Percentiles rank a stretch among this genome's conserved stretches.
Evolutionary conservation across 2,329 filamentous ascomycete genomes (phyloP).

Genomic region (Colletotrichum tabaci): DNA sequence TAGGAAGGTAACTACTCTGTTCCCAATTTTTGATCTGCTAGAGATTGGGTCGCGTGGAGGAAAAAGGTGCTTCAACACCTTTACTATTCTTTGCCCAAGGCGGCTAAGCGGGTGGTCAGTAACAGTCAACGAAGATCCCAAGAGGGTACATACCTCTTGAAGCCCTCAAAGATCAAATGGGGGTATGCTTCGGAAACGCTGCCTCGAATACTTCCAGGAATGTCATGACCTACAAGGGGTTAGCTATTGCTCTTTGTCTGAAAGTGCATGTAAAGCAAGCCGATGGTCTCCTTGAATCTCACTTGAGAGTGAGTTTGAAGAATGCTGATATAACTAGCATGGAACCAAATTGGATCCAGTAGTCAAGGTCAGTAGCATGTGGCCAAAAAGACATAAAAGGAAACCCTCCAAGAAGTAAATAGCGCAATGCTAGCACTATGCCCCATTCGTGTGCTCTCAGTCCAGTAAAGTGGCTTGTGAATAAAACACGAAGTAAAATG

Average conservation of each 20-base stretch:
- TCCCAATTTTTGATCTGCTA: conserved; percentile 82
- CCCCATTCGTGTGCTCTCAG: too few relatives aligned
- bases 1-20: conserved; percentile 86
- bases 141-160: conserved; percentile 61
- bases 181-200: conserved; percentile 95
- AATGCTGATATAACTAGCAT: neutral
- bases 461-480: too few relatives aligned
- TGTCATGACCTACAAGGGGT: conserved; percentile 77
- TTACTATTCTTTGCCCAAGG: conserved; percentile 86
- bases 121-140: neutral
- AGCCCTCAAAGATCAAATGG: conserved; percentile 95
- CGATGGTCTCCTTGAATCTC: neutral
- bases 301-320: neutral
- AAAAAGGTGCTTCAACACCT: conserved; percentile 94
- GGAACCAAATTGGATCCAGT: too few relatives aligned
- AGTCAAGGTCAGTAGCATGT: too few relatives aligned
- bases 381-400: too few relatives aligned
- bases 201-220: conserved; percentile 87
- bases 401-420: too few relatives aligned
- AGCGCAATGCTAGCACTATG: too few relatives aligned
- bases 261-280: too few relatives aligned
- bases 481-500: too few relatives aligned
- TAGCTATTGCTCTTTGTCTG: neutral
- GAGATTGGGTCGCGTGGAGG: conserved; percentile 86
- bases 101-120: conserved; percentile 63